Conservation (phyloP, 371 early-diverging fungal genomes). For the Nematocida ironsii region DNA sequence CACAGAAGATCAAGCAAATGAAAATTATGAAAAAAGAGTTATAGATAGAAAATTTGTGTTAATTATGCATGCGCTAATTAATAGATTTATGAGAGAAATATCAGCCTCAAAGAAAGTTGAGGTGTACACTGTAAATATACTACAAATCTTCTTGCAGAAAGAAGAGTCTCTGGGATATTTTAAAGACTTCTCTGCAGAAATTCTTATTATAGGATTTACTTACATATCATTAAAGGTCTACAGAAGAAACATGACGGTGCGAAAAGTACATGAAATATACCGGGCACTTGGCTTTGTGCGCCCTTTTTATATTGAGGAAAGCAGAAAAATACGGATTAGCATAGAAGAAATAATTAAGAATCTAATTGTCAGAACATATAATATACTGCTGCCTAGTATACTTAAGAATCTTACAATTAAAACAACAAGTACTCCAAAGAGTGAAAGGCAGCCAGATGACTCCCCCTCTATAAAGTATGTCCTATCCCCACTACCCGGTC, state of each 20-base stretch:
- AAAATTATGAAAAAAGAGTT: slow-evolving; percentile 25
- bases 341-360: slow-evolving; percentile 37
- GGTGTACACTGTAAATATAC: neutral
- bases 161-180: slow-evolving; percentile 51
- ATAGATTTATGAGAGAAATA: slow-evolving; percentile 1
- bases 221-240: slow-evolving; percentile 21
- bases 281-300: slow-evolving; percentile 33
- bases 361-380: slow-evolving; percentile 33
- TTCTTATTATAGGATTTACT: slow-evolving; percentile 14
- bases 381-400: slow-evolving; percentile 20
- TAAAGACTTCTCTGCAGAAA: slow-evolving; percentile 46
- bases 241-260: slow-evolving; percentile 3
- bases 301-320: slow-evolving; percentile 22
- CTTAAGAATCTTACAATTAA: neutral
- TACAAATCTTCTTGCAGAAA: slow-evolving; percentile 33
- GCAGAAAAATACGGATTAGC: neutral
- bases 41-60: slow-evolving; percentile 50
- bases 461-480: slow-evolving; percentile 22
- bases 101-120: slow-evolving; percentile 11
- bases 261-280: slow-evolving; percentile 13
- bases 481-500: slow-evolving; percentile 50
- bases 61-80: slow-evolving; percentile 10
- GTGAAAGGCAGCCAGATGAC: neutral
- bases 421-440: too few species aligned
- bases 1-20: neutral